phyloP scores from a whole-genome alignment of 2,329 filamentous ascomycete species.

The Sclerotiophoma versabilis region DNA sequence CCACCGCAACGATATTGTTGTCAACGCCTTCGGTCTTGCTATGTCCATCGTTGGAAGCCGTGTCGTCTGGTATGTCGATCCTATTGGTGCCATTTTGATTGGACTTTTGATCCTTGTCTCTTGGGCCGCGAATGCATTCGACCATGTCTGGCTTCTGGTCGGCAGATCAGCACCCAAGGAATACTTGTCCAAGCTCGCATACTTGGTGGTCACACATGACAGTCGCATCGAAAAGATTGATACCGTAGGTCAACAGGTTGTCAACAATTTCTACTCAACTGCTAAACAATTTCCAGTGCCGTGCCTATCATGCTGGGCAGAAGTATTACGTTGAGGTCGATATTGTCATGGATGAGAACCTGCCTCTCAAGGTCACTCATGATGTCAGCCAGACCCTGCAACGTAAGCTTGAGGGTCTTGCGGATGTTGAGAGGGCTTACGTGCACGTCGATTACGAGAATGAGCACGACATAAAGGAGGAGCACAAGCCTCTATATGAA shows the following conservation, averaged over 20 bases:
- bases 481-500: slow-evolving; percentile 51
- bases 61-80: slow-evolving; percentile 67
- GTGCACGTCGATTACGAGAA: slow-evolving; percentile 59
- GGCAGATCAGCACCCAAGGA: slow-evolving; percentile 67
- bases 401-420: slow-evolving; percentile 63
- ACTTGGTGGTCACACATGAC: slow-evolving; percentile 63
- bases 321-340: slow-evolving; percentile 69
- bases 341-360: slow-evolving; percentile 64
- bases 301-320: slow-evolving; percentile 68
- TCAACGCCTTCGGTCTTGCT: slow-evolving; percentile 63
- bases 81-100: slow-evolving; percentile 66
- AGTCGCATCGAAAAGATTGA: slow-evolving; percentile 64
- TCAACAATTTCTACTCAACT: not conserved
- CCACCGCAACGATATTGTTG: slow-evolving; percentile 64
- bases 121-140: slow-evolving; percentile 67
- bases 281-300: slow-evolving; percentile 49
- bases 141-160: slow-evolving; percentile 68
- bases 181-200: slow-evolving; percentile 64
- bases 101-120: slow-evolving; percentile 68
- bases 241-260: slow-evolving; percentile 46
- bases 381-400: slow-evolving; percentile 67
- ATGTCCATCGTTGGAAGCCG: slow-evolving; percentile 63
- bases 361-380: slow-evolving; percentile 64
- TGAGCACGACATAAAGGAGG: slow-evolving; percentile 49
- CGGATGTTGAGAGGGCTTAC: slow-evolving; percentile 55